Conservation (phyloP, 2,329 filamentous ascomycete species). For the Paraconiothyrium brasiliense region DNA sequence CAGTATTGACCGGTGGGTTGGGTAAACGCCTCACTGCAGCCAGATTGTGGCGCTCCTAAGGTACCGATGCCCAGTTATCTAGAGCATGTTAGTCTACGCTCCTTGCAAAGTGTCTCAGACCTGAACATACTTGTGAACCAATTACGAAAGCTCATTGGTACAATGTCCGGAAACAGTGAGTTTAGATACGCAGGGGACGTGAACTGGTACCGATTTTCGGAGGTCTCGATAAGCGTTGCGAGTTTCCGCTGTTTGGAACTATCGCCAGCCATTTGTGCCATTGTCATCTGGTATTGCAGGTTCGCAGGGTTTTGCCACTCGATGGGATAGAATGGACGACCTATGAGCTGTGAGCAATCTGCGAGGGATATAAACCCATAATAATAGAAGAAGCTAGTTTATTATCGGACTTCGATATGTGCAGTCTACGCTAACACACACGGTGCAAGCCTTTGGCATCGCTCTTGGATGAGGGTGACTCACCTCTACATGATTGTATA, state of each 20-base stretch:
- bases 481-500: slow-evolving; percentile 50
- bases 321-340: slow-evolving; percentile 40
- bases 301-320: slow-evolving; percentile 60
- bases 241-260: slow-evolving; percentile 53
- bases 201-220: slow-evolving; percentile 74
- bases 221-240: slow-evolving; percentile 72
- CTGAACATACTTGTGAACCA: slow-evolving; percentile 46
- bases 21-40: neutral
- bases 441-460: neutral
- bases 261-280: slow-evolving; percentile 48
- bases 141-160: slow-evolving; percentile 45
- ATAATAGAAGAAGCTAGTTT: neutral
- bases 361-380: neutral
- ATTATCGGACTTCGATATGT: neutral
- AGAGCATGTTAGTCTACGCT: slow-evolving; percentile 9
- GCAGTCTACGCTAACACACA: neutral
- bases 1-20: slow-evolving; percentile 1
- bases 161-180: slow-evolving; percentile 49
- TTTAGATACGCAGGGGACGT: slow-evolving; percentile 67
- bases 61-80: slow-evolving; percentile 45
- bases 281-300: slow-evolving; percentile 59
- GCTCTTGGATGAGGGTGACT: neutral
- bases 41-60: slow-evolving; percentile 26
- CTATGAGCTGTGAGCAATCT: slow-evolving; percentile 28
- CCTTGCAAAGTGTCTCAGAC: neutral